These are phyloP conservation scores for Pneumocystis jirovecii DNA, from an alignment of 1,139 yeast species.

Conservation along the genomic window DNA sequence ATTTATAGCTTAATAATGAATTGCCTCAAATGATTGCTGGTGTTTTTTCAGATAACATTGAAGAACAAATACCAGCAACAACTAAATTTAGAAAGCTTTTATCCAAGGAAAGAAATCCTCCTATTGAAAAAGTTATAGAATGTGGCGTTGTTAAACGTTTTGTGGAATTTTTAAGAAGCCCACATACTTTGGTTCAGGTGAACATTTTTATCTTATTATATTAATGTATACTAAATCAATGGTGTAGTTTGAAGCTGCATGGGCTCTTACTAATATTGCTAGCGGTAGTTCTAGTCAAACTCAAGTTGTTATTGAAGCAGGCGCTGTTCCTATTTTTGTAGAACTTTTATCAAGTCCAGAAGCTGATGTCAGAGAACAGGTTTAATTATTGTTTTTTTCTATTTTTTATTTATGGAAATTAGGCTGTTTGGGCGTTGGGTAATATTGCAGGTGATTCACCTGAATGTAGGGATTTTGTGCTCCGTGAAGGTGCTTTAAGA, in stretches of 20 bases:
- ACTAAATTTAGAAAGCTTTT: conserved; percentile 84
- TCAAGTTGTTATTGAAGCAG: conserved; percentile 73
- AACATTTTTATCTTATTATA: conserved; percentile 8
- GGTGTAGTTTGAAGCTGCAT: conserved; percentile 68
- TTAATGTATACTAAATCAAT: neutral
- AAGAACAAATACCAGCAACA: conserved; percentile 74
- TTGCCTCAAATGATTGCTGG: conserved; percentile 76
- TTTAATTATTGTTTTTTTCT: neutral
- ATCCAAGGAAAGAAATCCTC: conserved; percentile 94
- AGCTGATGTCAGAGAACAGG: conserved; percentile 83
- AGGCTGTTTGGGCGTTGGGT: conserved; percentile 95
- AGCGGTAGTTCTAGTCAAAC: conserved; percentile 91
- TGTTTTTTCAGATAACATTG: conserved; percentile 62
- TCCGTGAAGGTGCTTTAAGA: conserved; percentile 72
- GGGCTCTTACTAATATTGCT: conserved; percentile 97
- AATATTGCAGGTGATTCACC: conserved; percentile 97
- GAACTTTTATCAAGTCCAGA: conserved; percentile 65
- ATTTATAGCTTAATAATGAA: conserved; percentile 36
- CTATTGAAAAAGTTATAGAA: conserved; percentile 82
- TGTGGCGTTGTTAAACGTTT: conserved; percentile 85
- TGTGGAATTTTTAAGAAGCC: conserved; percentile 68
- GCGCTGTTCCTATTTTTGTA: conserved; percentile 87
- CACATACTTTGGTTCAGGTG: conserved; percentile 63
- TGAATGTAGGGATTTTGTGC: conserved; percentile 72
- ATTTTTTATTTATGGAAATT: neutral